Conservation (phyloP, 1,284 basidiomycete genomes). For the Anthracocystis panici-leucophaei region DNA sequence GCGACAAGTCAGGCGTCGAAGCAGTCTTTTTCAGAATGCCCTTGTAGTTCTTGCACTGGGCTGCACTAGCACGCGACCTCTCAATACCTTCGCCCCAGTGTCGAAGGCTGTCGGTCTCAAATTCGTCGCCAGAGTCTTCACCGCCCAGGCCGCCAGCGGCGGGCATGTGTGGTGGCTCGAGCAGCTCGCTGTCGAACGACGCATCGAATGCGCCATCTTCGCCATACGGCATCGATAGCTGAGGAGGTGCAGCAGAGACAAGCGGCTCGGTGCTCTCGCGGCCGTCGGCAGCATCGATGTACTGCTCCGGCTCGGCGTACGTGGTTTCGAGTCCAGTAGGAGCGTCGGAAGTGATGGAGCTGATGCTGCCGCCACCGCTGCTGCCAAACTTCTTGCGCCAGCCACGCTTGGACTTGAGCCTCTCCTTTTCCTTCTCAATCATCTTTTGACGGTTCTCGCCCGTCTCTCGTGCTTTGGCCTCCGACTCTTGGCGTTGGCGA, state of each 20-base stretch:
- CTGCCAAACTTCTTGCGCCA: slow-evolving; percentile 70
- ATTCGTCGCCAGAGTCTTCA: slow-evolving; percentile 72
- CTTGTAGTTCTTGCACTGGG: slow-evolving; percentile 77
- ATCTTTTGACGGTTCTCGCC: slow-evolving; percentile 71
- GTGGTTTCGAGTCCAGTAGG: slow-evolving; percentile 60
- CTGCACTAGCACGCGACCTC: slow-evolving; percentile 77
- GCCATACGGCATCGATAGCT: slow-evolving; percentile 64
- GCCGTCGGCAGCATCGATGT: slow-evolving; percentile 17
- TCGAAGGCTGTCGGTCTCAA: slow-evolving; percentile 71
- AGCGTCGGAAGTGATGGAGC: slow-evolving; percentile 45
- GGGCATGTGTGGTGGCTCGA: slow-evolving; percentile 77
- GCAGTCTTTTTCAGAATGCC: slow-evolving; percentile 82
- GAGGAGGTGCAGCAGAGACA: slow-evolving; percentile 37
- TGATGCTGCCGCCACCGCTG: slow-evolving; percentile 43
- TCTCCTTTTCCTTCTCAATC: slow-evolving; percentile 70
- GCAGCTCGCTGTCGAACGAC: slow-evolving; percentile 79
- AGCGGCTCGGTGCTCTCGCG: slow-evolving; percentile 23
- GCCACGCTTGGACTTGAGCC: slow-evolving; percentile 67
- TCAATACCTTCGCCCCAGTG: slow-evolving; percentile 76
- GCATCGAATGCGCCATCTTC: slow-evolving; percentile 74
- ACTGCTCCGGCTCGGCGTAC: slow-evolving; percentile 39
- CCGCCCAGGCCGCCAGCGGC: slow-evolving; percentile 70
- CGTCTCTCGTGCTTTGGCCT: slow-evolving; percentile 70
- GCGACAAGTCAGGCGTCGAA: slow-evolving; percentile 48
- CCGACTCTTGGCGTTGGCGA: slow-evolving; percentile 74